These are phyloP conservation scores for Sphaerulina vaccinii DNA, from an alignment of 2,329 filamentous ascomycete species.

Conservation along the genomic window DNA sequence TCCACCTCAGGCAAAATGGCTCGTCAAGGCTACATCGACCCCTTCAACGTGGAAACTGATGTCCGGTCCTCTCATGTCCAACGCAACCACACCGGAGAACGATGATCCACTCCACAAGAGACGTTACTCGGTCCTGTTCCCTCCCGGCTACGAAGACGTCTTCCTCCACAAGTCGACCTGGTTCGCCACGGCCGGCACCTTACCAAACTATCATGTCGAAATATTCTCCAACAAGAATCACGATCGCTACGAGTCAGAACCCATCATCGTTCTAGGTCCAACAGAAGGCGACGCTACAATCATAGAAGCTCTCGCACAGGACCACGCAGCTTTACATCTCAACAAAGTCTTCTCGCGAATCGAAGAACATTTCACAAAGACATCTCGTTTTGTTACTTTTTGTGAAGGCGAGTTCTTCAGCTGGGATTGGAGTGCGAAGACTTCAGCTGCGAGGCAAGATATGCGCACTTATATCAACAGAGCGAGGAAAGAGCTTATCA, in stretches of 20 bases:
- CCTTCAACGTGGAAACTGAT: constrained; percentile 24
- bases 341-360: constrained; percentile 17
- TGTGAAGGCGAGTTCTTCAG: constrained; percentile 24
- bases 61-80: constrained; percentile 23
- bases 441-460: constrained; percentile 18
- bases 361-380: constrained; percentile 19
- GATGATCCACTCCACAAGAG: constrained; percentile 19
- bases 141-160: constrained; percentile 27
- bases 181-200: constrained; percentile 8
- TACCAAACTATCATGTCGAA: constrained; percentile 24
- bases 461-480: constrained; percentile 21
- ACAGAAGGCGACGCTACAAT: constrained; percentile 9
- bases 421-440: constrained; percentile 27
- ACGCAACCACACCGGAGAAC: constrained; percentile 19
- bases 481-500: constrained; percentile 15
- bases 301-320: constrained; percentile 7
- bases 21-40: constrained; percentile 16
- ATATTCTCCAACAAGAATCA: constrained; percentile 9
- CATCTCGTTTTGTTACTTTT: constrained; percentile 17
- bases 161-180: constrained; percentile 25
- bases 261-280: constrained; percentile 24
- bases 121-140: constrained; percentile 23
- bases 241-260: constrained; percentile 24
- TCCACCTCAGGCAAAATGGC: constrained; percentile 19
- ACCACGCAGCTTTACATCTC: constrained; percentile 13